Conservation (phyloP, 257 asterid genomes). For the Scutellaria galericulata region DNA sequence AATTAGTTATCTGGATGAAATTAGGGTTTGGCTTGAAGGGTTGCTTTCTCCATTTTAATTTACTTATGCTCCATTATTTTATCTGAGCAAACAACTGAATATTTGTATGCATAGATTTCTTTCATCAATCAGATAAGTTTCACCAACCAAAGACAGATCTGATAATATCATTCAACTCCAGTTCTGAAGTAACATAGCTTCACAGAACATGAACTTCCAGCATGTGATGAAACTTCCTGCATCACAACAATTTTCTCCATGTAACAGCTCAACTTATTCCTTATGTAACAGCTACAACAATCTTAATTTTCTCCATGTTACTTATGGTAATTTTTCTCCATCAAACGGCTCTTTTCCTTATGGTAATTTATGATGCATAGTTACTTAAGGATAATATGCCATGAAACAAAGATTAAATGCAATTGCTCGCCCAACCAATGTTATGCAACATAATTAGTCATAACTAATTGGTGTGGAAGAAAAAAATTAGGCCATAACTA, state of each 20-base stretch:
- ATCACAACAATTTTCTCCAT: slow-evolving; percentile 1
- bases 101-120: neutral
- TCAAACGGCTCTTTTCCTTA: neutral
- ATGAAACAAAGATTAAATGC: slow-evolving; percentile 2
- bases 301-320: no score
- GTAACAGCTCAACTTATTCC: slow-evolving; percentile 13
- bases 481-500: slow-evolving; percentile 13
- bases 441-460: slow-evolving; percentile 1
- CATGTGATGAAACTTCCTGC: neutral
- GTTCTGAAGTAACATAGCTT: neutral
- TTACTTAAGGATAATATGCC: neutral
- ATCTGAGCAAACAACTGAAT: slow-evolving; percentile 20
- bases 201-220: slow-evolving; percentile 8
- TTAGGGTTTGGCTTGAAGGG: neutral
- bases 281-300: neutral
- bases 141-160: slow-evolving; percentile 9
- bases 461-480: slow-evolving; percentile 4
- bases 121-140: neutral
- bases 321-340: no score
- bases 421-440: neutral
- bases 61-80: neutral
- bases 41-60: neutral
- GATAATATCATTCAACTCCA: neutral
- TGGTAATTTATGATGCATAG: neutral
- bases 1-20: neutral